These are phyloP conservation scores for Mycena venus DNA, from an alignment of 768 basidiomycete genomes.

Conservation along the genomic window DNA sequence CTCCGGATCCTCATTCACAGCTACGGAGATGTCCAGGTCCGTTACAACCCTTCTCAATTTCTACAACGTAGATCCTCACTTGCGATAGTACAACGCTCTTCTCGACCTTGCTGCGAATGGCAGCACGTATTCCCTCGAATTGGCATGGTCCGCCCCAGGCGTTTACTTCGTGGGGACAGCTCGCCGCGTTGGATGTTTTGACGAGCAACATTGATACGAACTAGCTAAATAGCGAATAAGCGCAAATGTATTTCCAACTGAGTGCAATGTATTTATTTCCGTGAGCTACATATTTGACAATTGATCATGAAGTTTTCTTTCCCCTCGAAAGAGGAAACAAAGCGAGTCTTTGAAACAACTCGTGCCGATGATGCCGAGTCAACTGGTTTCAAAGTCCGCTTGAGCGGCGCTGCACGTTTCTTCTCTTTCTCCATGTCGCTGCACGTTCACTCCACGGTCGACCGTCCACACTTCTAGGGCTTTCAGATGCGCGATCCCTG, in stretches of 20 bases:
- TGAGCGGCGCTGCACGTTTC: too few relatives aligned
- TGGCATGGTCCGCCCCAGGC: constrained; percentile 61
- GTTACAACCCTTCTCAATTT: background rate
- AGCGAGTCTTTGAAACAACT: too few relatives aligned
- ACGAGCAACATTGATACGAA: constrained; percentile 54
- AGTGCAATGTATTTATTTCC: too few relatives aligned
- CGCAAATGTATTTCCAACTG: background rate
- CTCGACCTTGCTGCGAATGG: constrained; percentile 61
- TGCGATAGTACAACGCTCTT: constrained; percentile 60
- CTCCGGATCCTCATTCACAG: constrained; percentile 59
- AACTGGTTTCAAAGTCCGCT: too few relatives aligned
- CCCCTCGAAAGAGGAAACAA: too few relatives aligned
- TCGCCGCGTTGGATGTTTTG: constrained; percentile 61
- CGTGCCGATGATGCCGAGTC: too few relatives aligned
- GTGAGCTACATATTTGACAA: too few relatives aligned
- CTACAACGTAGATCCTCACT: background rate
- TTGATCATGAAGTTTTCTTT: too few relatives aligned
- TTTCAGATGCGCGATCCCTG: too few relatives aligned
- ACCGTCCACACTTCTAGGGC: too few relatives aligned
- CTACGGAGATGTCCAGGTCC: constrained; percentile 54
- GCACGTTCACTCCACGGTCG: too few relatives aligned
- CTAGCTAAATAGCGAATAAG: constrained; percentile 14
- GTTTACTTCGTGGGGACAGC: constrained; percentile 65
- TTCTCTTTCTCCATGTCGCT: too few relatives aligned
- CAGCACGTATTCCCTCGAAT: constrained; percentile 56